Base-by-base conservation (phyloP, 2,329 filamentous ascomycete genomes). In the Calonectria ilicicola region DNA sequence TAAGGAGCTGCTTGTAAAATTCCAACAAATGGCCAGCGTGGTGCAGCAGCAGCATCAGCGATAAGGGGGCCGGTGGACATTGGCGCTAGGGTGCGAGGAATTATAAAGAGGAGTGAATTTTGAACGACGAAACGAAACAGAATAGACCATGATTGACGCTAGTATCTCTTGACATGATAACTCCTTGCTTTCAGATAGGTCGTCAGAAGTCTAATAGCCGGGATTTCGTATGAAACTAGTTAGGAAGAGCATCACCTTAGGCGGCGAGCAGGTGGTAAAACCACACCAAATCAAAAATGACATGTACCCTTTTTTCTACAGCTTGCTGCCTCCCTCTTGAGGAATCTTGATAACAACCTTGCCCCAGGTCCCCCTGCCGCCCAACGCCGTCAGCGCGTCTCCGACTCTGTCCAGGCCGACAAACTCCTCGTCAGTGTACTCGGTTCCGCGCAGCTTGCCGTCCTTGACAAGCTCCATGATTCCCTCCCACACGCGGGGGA, bases 261-360 rank as follows among this genome's bases (percentile, higher is more conserved):
- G 35, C 53, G 21, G 21, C 35, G 53, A 60, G 53, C 53, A 40
- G 53, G 35, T 60, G 53, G 19, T 38, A 60, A 26, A 26, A 21
- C 32, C 53, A 60, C 53, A 40, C 32, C 53, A 40, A 40, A 60
- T 40, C n/a, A 23, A 60, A 58, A 46, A 66, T 42, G n/a, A 46
- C 49, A 47, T 29, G 27, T 53, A 26, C n/a, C 26, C 23, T 9
- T 70, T 40, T 40, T 79, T n/a, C n/a, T 76, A 92, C 81, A 92
- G 77, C 82, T 89, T 91, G 78, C 88, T 90, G 74, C 88, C 86
- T 8, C 87, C 89, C 53, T 91, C 88, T 78, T 95, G 94, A 1
- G 93, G 92, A 49, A 98, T 88, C 84, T 95, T 95, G 23, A 98
- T 93, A 1, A 98, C 95, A 0, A 98, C 96, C 88, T 98, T 98